Evolutionary conservation across 441 rosid species (phyloP).

Genomic region (Croton setiger): DNA sequence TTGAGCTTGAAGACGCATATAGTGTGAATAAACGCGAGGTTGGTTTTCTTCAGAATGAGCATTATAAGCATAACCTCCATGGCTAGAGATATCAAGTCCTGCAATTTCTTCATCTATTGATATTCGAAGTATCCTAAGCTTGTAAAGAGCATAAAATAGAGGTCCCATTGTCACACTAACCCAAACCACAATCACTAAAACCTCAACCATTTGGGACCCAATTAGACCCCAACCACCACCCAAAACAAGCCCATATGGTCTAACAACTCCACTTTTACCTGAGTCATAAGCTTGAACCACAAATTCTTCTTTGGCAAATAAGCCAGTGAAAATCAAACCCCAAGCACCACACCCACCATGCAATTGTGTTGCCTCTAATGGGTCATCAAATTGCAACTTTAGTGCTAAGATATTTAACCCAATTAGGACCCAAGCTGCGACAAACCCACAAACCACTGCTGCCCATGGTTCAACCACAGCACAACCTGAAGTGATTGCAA

Average conservation of each 20-base stretch:
- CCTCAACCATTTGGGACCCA: constrained; percentile 52
- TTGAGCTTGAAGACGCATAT: constrained; percentile 30
- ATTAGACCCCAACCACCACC: constrained; percentile 78
- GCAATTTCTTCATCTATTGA: constrained; percentile 47
- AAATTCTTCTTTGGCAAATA: constrained; percentile 67
- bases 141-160: constrained; percentile 53
- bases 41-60: constrained; percentile 36
- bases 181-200: constrained; percentile 52
- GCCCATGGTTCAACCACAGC: constrained; percentile 86
- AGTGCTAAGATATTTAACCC: constrained; percentile 53
- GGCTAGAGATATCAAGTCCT: constrained; percentile 59
- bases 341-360: constrained; percentile 93
- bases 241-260: constrained; percentile 64
- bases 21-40: constrained; percentile 34
- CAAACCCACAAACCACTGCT: constrained; percentile 61
- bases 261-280: constrained; percentile 25
- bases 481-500: constrained; percentile 73
- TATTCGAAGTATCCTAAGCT: constrained; percentile 47
- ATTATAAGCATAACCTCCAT: constrained; percentile 53
- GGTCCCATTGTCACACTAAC: constrained; percentile 73
- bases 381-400: constrained; percentile 61
- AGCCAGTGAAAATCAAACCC: constrained; percentile 72
- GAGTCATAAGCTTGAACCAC: constrained; percentile 55
- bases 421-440: constrained; percentile 54
- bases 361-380: constrained; percentile 67